Percentiles rank a stretch among this genome's conserved stretches.
phyloP scores from a whole-genome alignment of 1,284 basidiomycete species.

The Flammula alnicola region DNA sequence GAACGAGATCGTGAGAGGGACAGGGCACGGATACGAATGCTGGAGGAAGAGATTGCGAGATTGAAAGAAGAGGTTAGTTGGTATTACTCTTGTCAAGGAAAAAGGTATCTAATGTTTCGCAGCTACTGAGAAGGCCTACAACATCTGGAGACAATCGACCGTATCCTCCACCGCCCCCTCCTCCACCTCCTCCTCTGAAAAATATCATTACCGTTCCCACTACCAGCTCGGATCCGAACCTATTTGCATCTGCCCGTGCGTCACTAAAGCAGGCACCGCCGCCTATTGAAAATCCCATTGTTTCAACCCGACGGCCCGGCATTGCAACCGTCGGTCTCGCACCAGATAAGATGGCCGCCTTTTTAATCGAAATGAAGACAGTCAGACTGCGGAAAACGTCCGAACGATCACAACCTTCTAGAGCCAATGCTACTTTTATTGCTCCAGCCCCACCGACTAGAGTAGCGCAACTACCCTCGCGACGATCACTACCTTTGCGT shows the following conservation, averaged over 20 bases:
- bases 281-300: conserved; percentile 66
- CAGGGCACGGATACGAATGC: conserved; percentile 62
- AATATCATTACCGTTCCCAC: conserved; percentile 36
- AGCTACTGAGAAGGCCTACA: conserved; percentile 55
- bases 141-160: conserved; percentile 13
- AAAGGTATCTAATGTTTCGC: background rate
- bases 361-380: conserved; percentile 77
- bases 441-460: conserved; percentile 8
- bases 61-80: conserved; percentile 64
- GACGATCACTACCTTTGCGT: no score
- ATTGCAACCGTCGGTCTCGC: conserved; percentile 71
- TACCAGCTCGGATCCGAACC: conserved; percentile 36
- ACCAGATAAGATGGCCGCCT: conserved; percentile 80
- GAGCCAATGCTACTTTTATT: conserved; percentile 9
- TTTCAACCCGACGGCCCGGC: conserved; percentile 49
- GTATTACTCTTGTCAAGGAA: background rate
- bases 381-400: conserved; percentile 58
- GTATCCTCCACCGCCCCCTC: conserved; percentile 34
- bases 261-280: conserved; percentile 60
- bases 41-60: conserved; percentile 69
- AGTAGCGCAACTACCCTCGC: conserved; percentile 2
- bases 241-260: conserved; percentile 64
- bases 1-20: conserved; percentile 54
- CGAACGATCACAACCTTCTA: no score
- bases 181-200: conserved; percentile 47